Percentiles rank a stretch among this genome's conserved stretches.
Conservation (phyloP, 495 filamentous ascomycete species). For the Darksidea phi region DNA sequence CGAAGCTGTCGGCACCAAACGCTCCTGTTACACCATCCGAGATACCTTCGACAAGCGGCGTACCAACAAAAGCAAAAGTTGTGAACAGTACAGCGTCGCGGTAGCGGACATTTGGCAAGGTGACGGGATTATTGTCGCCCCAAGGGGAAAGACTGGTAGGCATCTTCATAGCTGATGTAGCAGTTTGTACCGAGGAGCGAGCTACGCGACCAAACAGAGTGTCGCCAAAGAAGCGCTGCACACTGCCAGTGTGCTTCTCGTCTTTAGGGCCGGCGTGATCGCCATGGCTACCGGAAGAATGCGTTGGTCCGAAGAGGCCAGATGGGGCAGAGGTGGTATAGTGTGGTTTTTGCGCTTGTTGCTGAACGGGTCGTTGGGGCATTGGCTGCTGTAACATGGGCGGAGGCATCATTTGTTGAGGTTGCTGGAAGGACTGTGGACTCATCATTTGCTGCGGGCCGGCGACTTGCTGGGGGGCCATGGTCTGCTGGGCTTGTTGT, state of each 20-base stretch:
- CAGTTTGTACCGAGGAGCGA: slow-evolving; percentile 42
- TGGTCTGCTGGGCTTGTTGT: slow-evolving; percentile 33
- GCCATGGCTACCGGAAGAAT: slow-evolving; percentile 14
- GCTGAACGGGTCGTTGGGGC: slow-evolving; percentile 21
- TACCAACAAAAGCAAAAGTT: slow-evolving; percentile 44
- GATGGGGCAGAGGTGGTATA: slow-evolving; percentile 20
- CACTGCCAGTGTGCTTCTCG: slow-evolving; percentile 41
- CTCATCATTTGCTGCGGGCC: too few species aligned
- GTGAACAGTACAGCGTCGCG: slow-evolving; percentile 46
- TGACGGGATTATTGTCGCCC: slow-evolving; percentile 48
- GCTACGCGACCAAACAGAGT: slow-evolving; percentile 44
- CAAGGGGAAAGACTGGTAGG: slow-evolving; percentile 44
- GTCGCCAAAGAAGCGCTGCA: slow-evolving; percentile 44
- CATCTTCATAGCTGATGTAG: slow-evolving; percentile 42
- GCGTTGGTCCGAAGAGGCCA: slow-evolving; percentile 20
- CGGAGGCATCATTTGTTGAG: slow-evolving; percentile 19
- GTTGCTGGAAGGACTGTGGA: slow-evolving; percentile 9
- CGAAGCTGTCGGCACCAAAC: slow-evolving; percentile 43
- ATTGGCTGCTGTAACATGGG: slow-evolving; percentile 12
- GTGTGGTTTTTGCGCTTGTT: slow-evolving; percentile 12
- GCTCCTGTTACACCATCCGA: slow-evolving; percentile 33
- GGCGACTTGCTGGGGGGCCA: slow-evolving; percentile 9
- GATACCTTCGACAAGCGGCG: slow-evolving; percentile 41
- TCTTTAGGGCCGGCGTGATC: slow-evolving; percentile 32
- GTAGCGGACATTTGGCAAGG: slow-evolving; percentile 47